Base-by-base conservation (phyloP, 768 basidiomycete species). In the Podaxis mareebaensis region DNA sequence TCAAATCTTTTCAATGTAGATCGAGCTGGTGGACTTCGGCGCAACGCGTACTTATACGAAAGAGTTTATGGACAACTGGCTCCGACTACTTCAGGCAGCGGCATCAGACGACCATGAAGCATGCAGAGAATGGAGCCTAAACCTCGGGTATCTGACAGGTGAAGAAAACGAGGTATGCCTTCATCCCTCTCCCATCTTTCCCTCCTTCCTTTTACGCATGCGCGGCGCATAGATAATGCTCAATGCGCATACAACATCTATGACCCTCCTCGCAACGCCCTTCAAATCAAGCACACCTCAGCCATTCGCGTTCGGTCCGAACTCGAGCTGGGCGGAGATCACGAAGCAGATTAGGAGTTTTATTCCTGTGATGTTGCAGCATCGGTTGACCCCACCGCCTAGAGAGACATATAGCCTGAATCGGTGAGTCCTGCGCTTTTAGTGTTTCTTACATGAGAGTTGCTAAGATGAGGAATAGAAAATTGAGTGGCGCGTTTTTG, bases 371-470 rank as follows among this genome's bases (percentile, higher is more conserved):
- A 99, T 99, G 95, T 81, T 99, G 62, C 80, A 83, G 68, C 82
- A 97, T 70, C 81, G 96, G 53, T 80, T 97, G 30, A 95, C 94
- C 0, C 96, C 96, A 0, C 96, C 96, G 2, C 96, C 96, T 0
- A 79, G 85, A 62, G 96, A 99, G 77, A 98, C 96, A 1, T 98
- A 98, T 74, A 94, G 92, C 73, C 77, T 98, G 59, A 99, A 99
- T 73, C 78, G 95, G 90, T 89, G 65, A 61, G 84, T 67, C 12
- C 13, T 26, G 38, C 48, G 3, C 51, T 36, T 59, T 52, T 38
- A 26, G 20, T 30, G 10, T 60, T 20, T 0, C 3, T 24, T 15
- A 28, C 26, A 28, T 28, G 4, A 3, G 28, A 1, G 28, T 38
- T 33, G 8, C 54, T 42, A 40, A 38, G 12, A 10, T 17, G 53